Base-by-base conservation (phyloP, 805 yeast species). In the Candida cerambycidarum region DNA sequence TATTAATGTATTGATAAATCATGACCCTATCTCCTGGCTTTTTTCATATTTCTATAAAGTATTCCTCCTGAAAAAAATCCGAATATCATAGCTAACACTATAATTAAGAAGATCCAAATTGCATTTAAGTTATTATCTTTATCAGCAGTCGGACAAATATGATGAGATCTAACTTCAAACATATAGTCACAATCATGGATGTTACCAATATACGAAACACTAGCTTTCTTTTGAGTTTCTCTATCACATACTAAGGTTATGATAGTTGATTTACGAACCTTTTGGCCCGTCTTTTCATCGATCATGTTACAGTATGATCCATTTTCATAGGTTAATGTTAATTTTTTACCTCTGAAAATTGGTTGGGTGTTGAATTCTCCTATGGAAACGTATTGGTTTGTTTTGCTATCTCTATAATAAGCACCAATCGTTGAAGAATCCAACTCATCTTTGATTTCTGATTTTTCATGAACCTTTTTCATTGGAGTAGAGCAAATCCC, bases 71-170 rank as follows among this genome's bases (percentile, higher is more conserved):
- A 69, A 43, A 51, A 68, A 56, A 56, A 65, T 32, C 64, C 77
- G 55, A 50, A 62, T 55, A 50, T 44, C 1, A 69, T 67, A 10
- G 69, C 69, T 39, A 62, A 43, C 19, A 64, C 49, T 36, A 66
- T 65, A 28, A 66, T 42, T 15, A 65, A 50, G 41, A 66, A 63
- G 10, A 66, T 65, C 71, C 69, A 66, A 40, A 84, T 73, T 3
- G 83, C 80, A 13, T 83, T 82, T 42, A 78, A 62, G 46, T 84
- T 80, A 54, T 82, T 83, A 10, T 74, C 78, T 52, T 80, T 76
- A 39, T 82, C 80, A 8, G 86, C 71, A 0, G 89, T 83, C 0
- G 95, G 87, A 61, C 97, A 89, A 0, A 95, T 96, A 63, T 83
- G 85, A 32, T 86, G 80, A 3, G 95, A 85, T 50, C 89, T 67